Base-by-base conservation (phyloP, 2,329 filamentous ascomycete species). In the Bipolaris zeicola region DNA sequence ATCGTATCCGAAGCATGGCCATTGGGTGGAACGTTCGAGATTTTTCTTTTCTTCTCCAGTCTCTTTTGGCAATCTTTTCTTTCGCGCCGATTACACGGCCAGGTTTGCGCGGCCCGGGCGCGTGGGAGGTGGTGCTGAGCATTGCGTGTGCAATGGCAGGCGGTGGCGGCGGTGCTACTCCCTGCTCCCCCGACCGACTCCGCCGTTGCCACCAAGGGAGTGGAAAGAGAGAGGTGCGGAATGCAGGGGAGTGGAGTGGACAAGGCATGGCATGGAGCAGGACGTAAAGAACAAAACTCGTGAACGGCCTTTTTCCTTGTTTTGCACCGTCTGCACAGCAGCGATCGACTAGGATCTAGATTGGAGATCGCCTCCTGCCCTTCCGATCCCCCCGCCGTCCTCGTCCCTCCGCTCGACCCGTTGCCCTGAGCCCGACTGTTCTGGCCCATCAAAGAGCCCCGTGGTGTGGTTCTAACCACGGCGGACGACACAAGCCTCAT, bases 11-110 rank as follows among this genome's bases (percentile, higher is more conserved):
- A 14, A 16, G 10, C n/a, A 14, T 14, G 7, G n/a, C 8, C 7
- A 20, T 13, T 11, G 20, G 20, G 38, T n/a, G 10, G 38, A 50
- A 43, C 5, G 20, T 50, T 50, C 48, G 14, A 36, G 48, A 43
- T 22, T 26, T 11, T 49, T 7, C 18, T 50, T 26, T 34, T 43
- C 28, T 34, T 42, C 28, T 42, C 3, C 31, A 11, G 28, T 24
- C 11, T 7, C 28, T 31, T 31, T 14, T 39, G 36, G 8, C 26
- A 16, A 6, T 44, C 13, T 47, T 13, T 22, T 37, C 33, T 47
- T 47, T 47, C 45, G 45, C 45, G 45, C 45, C 45, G 45, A 47
- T 47, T 37, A 7, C 33, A 47, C 45, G 45, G 45, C 28, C 45
- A 34, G 31, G n/a, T 46, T 11, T 6, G 31, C 31, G 22, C 44